Conservation (phyloP, 805 yeast genomes). For the Maudiozyma barnettii region DNA sequence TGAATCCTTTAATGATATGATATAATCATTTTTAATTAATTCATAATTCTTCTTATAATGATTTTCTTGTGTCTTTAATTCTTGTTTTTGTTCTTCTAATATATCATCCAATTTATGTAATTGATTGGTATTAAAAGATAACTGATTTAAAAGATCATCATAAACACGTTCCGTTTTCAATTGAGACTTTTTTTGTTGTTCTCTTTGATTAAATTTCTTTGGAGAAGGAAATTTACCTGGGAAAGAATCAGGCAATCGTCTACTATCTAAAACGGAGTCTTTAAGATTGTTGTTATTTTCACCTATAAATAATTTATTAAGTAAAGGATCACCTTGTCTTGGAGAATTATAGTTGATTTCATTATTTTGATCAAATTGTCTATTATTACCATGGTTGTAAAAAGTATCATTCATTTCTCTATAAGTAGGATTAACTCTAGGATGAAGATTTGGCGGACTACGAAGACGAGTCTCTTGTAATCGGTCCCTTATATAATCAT, state of each 20-base stretch:
- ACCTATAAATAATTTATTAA: constrained; percentile 14
- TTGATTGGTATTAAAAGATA: constrained; percentile 16
- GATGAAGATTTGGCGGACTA: constrained; percentile 11
- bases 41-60: constrained; percentile 20
- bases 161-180: constrained; percentile 4
- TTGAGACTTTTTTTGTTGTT: not conserved
- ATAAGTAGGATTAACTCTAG: constrained; percentile 2
- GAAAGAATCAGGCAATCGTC: constrained; percentile 1
- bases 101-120: constrained; percentile 8
- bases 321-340: constrained; percentile 15
- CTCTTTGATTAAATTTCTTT: not conserved
- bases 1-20: constrained; percentile 3
- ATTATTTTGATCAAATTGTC: constrained; percentile 1
- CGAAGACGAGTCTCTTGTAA: not conserved
- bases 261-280: not conserved
- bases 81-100: constrained; percentile 6
- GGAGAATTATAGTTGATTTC: constrained; percentile 14
- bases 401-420: constrained; percentile 21
- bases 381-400: constrained; percentile 1
- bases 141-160: constrained; percentile 15
- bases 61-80: constrained; percentile 6
- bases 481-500: not conserved
- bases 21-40: constrained; percentile 12
- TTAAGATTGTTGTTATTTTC: constrained; percentile 3
- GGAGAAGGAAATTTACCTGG: constrained; percentile 30